A percentile compares a stretch with the other conserved stretches of the same genome.
phyloP scores from a whole-genome alignment of 2,329 filamentous ascomycete species.

The Verticillium alfalfae region DNA sequence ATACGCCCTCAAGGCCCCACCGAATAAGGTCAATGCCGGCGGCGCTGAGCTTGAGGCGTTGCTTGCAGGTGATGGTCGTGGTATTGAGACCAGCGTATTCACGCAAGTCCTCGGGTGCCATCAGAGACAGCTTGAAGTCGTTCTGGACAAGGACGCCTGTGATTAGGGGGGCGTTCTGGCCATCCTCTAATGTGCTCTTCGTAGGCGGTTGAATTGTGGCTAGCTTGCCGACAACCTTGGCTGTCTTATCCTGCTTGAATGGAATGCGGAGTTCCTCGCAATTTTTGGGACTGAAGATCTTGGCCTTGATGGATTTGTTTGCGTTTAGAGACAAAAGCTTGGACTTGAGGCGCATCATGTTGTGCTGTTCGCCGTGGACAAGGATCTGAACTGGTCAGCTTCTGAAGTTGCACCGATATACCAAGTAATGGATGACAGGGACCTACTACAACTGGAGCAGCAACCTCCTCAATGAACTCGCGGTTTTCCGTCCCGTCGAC shows the following conservation, averaged over 20 bases:
- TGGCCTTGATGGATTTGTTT: constrained; percentile 73
- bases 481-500: constrained; percentile 94
- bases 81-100: constrained; percentile 97
- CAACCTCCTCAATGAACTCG: constrained; percentile 93
- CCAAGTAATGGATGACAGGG: not conserved
- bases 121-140: constrained; percentile 93
- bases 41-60: constrained; percentile 80
- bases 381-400: constrained; percentile 61
- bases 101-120: constrained; percentile 92
- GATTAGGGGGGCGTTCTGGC: constrained; percentile 50
- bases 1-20: constrained; percentile 92
- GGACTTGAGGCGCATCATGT: constrained; percentile 96
- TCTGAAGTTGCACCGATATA: not conserved
- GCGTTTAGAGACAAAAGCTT: constrained; percentile 90
- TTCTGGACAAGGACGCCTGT: constrained; percentile 93
- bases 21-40: constrained; percentile 86
- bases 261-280: constrained; percentile 93
- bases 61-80: constrained; percentile 87
- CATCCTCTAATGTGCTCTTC: constrained; percentile 22
- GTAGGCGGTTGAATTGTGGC: constrained; percentile 71
- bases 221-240: constrained; percentile 91
- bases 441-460: constrained; percentile 85
- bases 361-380: constrained; percentile 94
- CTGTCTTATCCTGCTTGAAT: constrained; percentile 91
- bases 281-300: constrained; percentile 90